Conservation (phyloP, 83 land plant genomes). For the Isoetes engelmannii region DNA sequence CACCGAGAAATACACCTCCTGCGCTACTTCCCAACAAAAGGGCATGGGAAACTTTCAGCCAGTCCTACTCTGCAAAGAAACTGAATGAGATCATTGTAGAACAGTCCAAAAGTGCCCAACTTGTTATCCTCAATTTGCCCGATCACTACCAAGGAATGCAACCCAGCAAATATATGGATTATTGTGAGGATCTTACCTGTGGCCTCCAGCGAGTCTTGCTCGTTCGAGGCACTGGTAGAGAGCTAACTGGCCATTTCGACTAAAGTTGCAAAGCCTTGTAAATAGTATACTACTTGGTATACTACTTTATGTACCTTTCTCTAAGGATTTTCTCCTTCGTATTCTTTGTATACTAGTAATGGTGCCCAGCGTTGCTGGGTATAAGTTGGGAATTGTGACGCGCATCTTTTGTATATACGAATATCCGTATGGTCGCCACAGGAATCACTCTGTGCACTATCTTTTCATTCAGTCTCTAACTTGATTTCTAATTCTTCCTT, state of each 20-base stretch:
- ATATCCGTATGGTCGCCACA: no score
- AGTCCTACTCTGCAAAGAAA: conserved; percentile 8
- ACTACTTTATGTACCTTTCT: no score
- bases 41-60: conserved; percentile 11
- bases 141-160: conserved; percentile 17
- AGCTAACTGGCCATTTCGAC: neutral
- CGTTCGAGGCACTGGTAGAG: conserved; percentile 9
- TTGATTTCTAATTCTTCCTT: no score
- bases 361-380: no score
- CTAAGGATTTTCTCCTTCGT: no score
- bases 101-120: conserved; percentile 11
- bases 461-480: no score
- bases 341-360: no score
- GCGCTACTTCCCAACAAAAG: neutral
- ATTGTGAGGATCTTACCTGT: conserved; percentile 9
- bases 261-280: no score
- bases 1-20: neutral
- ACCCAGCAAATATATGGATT: conserved; percentile 8
- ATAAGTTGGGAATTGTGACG: no score
- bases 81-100: conserved; percentile 15
- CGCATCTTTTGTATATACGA: no score
- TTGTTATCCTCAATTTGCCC: conserved; percentile 10
- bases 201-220: conserved; percentile 10
- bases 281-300: no score
- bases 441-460: no score